Base-by-base conservation (phyloP, 2,329 filamentous ascomycete genomes). In the Verticillium dahliae region DNA sequence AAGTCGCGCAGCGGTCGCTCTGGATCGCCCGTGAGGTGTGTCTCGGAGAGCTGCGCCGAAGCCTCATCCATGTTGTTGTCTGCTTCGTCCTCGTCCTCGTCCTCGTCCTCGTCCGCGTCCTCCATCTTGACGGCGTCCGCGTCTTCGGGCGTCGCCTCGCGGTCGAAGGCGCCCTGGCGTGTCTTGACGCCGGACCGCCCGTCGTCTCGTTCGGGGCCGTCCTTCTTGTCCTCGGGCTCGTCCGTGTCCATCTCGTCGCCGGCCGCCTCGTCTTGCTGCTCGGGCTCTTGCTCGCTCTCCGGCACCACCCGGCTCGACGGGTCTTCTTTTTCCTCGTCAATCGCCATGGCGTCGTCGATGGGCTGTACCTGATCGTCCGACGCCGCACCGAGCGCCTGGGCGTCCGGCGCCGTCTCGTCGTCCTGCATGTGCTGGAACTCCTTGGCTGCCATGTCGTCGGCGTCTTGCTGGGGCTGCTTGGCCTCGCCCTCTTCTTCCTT, bases 341-440 rank as follows among this genome's bases (percentile, higher is more conserved):
- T 86, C 1, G 90, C 93, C 85, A 96, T 95, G 57, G 90, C 86
- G 67, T 97, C 90, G 69, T 98, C 91, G 61, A 99, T 83, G 6
- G 90, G 88, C 67, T 88, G 88, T 2, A 90, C 90, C 72, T 97
- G 91, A 33, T 99, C 94, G 65, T 96, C 90, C 11, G 86, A 90
- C 5, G 94, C 91, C 45, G 90, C 89, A 38, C 95, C 96, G 70
- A 99, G 84, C 14, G 95, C 95, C 76, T 99, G 95, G 1, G 92
- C 88, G 61, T 97, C 93, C n/a, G 90, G 85, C 60, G 88, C 83
- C 34, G 88, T 85, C 35, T 95, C 85, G 63, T 97, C 91, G 66
- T 97, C 87, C 63, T 90, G 89, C 3, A 98, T 80, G 75, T 99
- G 95, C 76, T 98, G 92, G 71, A 97, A 97, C 71, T 97, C 92